Conservation (phyloP, 345 rosid genomes). For the Murraya paniculata region DNA sequence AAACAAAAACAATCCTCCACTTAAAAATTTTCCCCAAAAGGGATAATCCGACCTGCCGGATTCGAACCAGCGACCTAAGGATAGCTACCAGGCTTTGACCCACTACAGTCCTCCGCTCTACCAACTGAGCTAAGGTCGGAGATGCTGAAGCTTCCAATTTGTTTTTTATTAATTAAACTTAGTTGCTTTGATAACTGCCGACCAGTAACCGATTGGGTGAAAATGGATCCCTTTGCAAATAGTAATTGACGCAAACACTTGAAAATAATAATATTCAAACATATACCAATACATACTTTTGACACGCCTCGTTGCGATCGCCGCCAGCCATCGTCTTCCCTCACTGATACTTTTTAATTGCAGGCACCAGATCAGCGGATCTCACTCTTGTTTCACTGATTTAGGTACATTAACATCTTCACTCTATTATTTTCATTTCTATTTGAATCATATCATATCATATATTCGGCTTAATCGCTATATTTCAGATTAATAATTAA, state of each 20-base stretch:
- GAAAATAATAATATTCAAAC: no score
- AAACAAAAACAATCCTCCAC: no score
- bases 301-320: neutral
- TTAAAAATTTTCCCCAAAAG: neutral
- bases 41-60: constrained; percentile 78
- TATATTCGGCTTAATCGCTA: neutral
- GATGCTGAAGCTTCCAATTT: rapidly evolving
- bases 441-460: neutral
- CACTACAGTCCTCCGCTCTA: constrained; percentile 99
- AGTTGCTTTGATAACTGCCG: no score
- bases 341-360: neutral
- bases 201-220: neutral
- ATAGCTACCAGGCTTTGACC: constrained; percentile 6
- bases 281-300: no score
- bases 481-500: neutral
- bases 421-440: neutral
- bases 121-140: constrained; percentile 99
- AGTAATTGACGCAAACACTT: neutral
- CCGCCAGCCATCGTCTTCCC: neutral
- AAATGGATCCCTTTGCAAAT: no score
- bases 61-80: constrained; percentile 87
- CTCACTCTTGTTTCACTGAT: neutral
- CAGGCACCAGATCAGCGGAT: neutral
- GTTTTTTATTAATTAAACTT: rapidly evolving
- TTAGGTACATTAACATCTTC: neutral